Conservation (phyloP, 75 land plant species). For the Selaginella moellendorffii region DNA sequence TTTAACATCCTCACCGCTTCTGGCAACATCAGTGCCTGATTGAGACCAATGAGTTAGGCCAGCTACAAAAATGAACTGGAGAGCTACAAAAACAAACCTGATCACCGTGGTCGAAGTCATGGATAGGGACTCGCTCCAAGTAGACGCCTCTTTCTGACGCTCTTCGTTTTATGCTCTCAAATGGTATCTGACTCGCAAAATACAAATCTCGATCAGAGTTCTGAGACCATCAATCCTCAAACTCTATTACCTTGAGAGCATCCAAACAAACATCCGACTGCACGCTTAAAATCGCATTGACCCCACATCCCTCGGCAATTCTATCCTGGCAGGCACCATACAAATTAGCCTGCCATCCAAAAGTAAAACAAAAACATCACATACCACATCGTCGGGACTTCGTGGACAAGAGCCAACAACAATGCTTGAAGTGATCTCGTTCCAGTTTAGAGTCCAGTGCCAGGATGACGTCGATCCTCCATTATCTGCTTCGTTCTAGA, state of each 20-base stretch:
- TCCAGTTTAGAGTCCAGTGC: constrained; percentile 21
- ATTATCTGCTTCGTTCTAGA: constrained; percentile 11
- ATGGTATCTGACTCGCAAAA: constrained; percentile 17
- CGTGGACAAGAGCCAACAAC: constrained; percentile 23
- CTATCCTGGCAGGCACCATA: neutral
- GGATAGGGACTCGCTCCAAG: constrained; percentile 12
- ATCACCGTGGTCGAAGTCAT: constrained; percentile 21
- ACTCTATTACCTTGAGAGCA: constrained; percentile 10
- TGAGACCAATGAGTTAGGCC: neutral
- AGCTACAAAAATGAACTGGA: neutral
- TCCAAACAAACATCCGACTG: constrained; percentile 19
- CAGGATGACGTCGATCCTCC: constrained; percentile 9
- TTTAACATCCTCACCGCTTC: constrained; percentile 16
- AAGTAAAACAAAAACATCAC: neutral
- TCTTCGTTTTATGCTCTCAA: constrained; percentile 11
- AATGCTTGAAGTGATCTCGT: constrained; percentile 11
- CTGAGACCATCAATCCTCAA: too few species aligned
- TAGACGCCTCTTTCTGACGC: constrained; percentile 16
- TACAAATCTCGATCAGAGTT: too few species aligned
- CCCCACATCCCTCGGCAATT: constrained; percentile 12
- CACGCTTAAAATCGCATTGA: constrained; percentile 15
- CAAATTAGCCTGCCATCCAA: neutral
- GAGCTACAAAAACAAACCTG: constrained; percentile 3
- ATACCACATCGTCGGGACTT: constrained; percentile 11
- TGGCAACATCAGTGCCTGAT: constrained; percentile 15